Evolutionary conservation across 352 stramenopile genomes (phyloP).

Genomic region (Globisporangium takayamanum): DNA sequence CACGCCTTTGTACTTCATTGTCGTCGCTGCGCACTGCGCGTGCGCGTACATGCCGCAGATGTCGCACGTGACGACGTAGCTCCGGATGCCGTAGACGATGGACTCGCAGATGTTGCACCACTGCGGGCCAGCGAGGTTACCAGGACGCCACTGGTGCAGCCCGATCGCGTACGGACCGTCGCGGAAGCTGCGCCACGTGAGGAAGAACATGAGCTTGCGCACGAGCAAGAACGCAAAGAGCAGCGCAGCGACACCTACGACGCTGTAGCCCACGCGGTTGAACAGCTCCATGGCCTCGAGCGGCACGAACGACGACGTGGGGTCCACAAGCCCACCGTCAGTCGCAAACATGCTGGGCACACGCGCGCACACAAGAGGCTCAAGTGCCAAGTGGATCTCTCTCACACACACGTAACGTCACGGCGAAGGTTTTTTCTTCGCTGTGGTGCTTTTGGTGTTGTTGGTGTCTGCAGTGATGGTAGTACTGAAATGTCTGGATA

Average conservation of each 20-base stretch:
- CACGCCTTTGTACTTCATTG: constrained; percentile 35
- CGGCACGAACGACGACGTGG: constrained; percentile 42
- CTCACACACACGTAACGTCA: no score
- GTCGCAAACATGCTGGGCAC: neutral
- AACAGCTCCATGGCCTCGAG: constrained; percentile 47
- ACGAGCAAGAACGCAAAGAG: constrained; percentile 54
- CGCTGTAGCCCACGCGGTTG: constrained; percentile 47
- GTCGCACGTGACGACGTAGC: constrained; percentile 81
- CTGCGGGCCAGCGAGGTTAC: constrained; percentile 61
- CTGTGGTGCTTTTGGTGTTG: no score
- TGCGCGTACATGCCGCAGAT: constrained; percentile 82
- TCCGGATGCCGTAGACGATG: constrained; percentile 80
- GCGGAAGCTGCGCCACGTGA: constrained; percentile 76
- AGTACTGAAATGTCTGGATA: no score
- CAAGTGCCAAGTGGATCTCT: no score
- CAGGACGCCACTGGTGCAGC: constrained; percentile 68
- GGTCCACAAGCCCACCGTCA: constrained; percentile 27
- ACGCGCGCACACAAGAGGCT: no score
- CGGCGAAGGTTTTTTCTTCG: no score
- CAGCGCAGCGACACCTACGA: constrained; percentile 34
- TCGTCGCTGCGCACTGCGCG: constrained; percentile 58
- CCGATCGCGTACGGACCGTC: constrained; percentile 67
- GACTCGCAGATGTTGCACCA: constrained; percentile 81
- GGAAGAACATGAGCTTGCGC: constrained; percentile 72
- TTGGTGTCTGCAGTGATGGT: no score